Base-by-base conservation (phyloP, 75 land plant species). In the Cupressus sempervirens region DNA sequence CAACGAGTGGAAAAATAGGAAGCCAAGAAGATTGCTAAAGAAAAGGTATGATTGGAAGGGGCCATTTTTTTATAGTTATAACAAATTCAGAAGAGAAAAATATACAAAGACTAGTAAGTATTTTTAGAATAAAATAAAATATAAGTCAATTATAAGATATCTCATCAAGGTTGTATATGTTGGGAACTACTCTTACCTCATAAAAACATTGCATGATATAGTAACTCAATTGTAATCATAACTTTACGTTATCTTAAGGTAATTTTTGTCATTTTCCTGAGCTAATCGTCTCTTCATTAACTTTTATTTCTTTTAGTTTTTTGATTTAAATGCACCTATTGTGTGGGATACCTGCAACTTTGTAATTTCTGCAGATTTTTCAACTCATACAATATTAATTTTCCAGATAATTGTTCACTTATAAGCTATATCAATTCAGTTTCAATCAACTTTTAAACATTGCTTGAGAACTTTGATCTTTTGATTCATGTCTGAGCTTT, bases 21-120 rank as follows among this genome's bases (percentile, higher is more conserved):
- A 41, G 84, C 91, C 82, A 95, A 95, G 38, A 95, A 94, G 74
- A 85, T 87, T 70, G 96, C 96, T 34, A 95, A 95, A 88, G 95
- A 94, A 83, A 94, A 93, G 93, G 97, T 94, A 65, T 4, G 15
- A 65, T 30, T 82, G 48, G 73, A 26, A 43, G 41, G 43, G 18
- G 23, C 48, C 23, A 70, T 11, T 81, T 26, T 26, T 0, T 58
- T 79, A 79, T 4, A 26, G n/a, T n/a, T n/a, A n/a, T n/a, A n/a
- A n/a, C n/a, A n/a, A n/a, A n/a, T n/a, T n/a, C n/a, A n/a, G n/a
- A n/a, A n/a, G n/a, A n/a, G n/a, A n/a, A n/a, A n/a, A n/a, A n/a
- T n/a, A n/a, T n/a, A n/a, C n/a, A n/a, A 45, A 43, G 14, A 40
- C 26, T 76, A 41, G 80, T 23, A 0, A 7, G 43, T 70, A 10